Evolutionary conservation across 768 basidiomycete species (phyloP), one percentile per base, ranked within the genome.

Genomic region (Mycena venus): DNA sequence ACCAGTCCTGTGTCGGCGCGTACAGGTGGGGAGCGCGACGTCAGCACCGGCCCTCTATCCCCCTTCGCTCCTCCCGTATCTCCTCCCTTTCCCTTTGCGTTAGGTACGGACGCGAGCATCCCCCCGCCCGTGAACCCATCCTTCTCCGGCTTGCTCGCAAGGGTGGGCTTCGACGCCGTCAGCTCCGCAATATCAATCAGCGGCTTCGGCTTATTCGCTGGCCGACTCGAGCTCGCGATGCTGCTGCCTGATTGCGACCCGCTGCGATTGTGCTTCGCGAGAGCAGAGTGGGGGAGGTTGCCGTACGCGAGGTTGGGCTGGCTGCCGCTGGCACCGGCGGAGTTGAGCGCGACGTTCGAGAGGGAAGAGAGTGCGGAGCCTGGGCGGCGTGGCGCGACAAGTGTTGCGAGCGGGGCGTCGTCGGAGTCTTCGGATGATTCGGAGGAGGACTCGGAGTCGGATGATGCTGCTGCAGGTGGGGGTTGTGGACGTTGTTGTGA

Each of bases 371-470:
- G 81, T 21, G 92, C 87, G 75, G 92, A 93, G 21, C 92, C 93
- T 19, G 94, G 93, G 40, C 94, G 88, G 59, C 86, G 88, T 14
- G 94, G 93, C 0, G 86, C 85, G 9, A 93, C 83, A 40, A 94
- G 85, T 1, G 84, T 86, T 0, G 92, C 91, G 40, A 96, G 86
- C 15, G 94, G 94, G 2, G 91, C 88, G 75, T 92, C 86, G 70
- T 93, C 89, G 64, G 90, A 91, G 29, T 88, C 89, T 17, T 86
- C 88, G 70, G 87, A 79, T 7, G 82, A 82, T 23, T 80, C 81
- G 4, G 83, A 78, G 25, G 75, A 61, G n/a, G 75, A 73, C 38
- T 60, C 34, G 10, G 60, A 34, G 25, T 63, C 42, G 10, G 70
- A 55, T 19, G 14, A 17, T 10, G 62, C 25, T 36, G 23, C n/a